phyloP scores from a whole-genome alignment of 331 rosid genomes.

The Rhamnella rubrinervis region DNA sequence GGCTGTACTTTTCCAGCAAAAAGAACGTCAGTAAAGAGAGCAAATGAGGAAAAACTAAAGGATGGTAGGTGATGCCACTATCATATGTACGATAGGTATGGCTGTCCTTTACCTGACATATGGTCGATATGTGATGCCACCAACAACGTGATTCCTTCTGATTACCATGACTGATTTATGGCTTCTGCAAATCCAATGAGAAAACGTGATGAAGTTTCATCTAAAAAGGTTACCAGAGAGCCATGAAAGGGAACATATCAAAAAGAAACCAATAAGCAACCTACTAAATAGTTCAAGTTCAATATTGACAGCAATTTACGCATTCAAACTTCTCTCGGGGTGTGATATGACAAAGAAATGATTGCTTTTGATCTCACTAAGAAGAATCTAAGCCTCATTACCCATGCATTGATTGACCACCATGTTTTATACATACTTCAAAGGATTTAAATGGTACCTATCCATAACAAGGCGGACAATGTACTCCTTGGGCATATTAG shows the following conservation, averaged over 20 bases:
- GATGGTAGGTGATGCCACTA: not conserved
- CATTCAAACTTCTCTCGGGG: no score
- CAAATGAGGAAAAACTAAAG: not conserved
- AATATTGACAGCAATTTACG: no score
- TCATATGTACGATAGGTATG: constrained; percentile 86
- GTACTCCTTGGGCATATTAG: constrained; percentile 99
- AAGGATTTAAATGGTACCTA: constrained; percentile 52
- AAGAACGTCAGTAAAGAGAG: constrained; percentile 13
- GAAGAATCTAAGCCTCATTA: not conserved
- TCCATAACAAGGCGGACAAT: constrained; percentile 99
- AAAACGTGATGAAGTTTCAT: not conserved
- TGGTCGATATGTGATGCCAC: constrained; percentile 99
- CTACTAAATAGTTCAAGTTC: not conserved
- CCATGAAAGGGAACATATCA: not conserved
- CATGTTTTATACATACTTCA: not conserved
- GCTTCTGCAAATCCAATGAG: constrained; percentile 55
- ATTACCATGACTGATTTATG: constrained; percentile 97
- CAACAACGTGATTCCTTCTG: constrained; percentile 81
- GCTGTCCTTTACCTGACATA: constrained; percentile 54
- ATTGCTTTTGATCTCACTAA: no score
- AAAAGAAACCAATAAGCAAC: not conserved
- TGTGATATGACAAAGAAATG: no score
- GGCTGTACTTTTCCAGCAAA: constrained; percentile 53
- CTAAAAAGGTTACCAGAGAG: constrained; percentile 3
- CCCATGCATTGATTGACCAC: not conserved